Evolutionary conservation across 1,284 basidiomycete genomes (phyloP), one percentile per base, ranked within the genome.

Genomic region (Trametes polyzona): DNA sequence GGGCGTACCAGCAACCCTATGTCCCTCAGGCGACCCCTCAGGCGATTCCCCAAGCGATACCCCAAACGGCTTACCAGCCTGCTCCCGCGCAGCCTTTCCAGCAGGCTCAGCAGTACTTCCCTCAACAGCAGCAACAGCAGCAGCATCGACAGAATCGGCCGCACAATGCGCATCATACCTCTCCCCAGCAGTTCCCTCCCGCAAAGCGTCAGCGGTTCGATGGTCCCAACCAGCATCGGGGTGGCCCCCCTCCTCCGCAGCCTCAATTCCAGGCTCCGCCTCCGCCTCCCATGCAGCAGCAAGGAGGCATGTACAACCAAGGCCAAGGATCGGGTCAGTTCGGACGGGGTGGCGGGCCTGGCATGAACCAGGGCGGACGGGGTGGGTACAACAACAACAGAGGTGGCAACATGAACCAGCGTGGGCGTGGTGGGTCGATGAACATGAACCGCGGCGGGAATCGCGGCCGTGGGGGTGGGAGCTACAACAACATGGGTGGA

Each of bases 161-260:
- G 46, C 82, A 79, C 19, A 78, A 78, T 60, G 65, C 81, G 10
- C 87, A 86, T 63, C 87, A 89, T 59, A 74, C 81, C 2, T 82
- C 86, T 4, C 83, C 84, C 27, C 86, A 89, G 61, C 86, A 90
- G 64, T 76, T 87, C 8, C 88, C 88, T 14, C 90, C 90, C 2
- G 89, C 89, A 2, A 95, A 96, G 72, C 80, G 93, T 49, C 92
- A 87, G 61, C 83, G 92, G 17, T 93, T 93, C 67, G 93, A 95
- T 68, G 87, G 86, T 6, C 87, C 90, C 0, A 83, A 74, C 58
- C 75, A 77, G 55, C 78, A 65, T 54, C 67, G 70, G 6, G 37
- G 37, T 1, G 65, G 75, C 63, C 78, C 77, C 49, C 79, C 80
- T 55, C 73, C 66, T 42, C n/a, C n/a, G n/a, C 75, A 65, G 21